These are phyloP conservation scores for Xerocomellus amylosporus DNA, from an alignment of 768 basidiomycete genomes.

Conservation along the genomic window DNA sequence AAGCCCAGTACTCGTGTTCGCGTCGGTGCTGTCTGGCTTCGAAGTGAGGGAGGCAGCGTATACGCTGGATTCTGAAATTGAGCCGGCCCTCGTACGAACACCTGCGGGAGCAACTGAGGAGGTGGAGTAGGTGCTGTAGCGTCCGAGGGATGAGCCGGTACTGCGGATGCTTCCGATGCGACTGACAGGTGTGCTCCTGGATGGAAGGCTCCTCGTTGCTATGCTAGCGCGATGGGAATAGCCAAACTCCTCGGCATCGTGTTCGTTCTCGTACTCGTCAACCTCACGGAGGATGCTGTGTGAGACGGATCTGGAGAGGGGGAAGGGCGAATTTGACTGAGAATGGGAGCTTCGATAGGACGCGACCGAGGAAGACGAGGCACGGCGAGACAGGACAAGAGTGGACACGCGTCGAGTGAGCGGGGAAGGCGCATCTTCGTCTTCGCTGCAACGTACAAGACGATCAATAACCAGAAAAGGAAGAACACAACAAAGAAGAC, in stretches of 20 bases:
- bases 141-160: conserved; percentile 21
- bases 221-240: conserved; percentile 7
- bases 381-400: conserved; percentile 47
- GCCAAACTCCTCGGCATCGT: conserved; percentile 27
- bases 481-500: conserved; percentile 7
- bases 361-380: conserved; percentile 44
- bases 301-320: conserved; percentile 29
- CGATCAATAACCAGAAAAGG: conserved; percentile 4
- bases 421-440: conserved; percentile 68
- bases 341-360: conserved; percentile 18
- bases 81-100: conserved; percentile 12
- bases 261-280: conserved; percentile 19
- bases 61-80: conserved; percentile 20
- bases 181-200: conserved; percentile 20
- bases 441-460: conserved; percentile 46
- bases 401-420: conserved; percentile 61
- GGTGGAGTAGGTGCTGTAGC: conserved; percentile 22
- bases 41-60: conserved; percentile 14
- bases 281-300: conserved; percentile 31
- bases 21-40: conserved; percentile 12
- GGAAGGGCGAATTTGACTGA: conserved; percentile 10
- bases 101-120: conserved; percentile 12
- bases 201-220: conserved; percentile 21
- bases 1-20: conserved; percentile 4
- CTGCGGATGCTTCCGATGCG: conserved; percentile 24